Conservation (phyloP, 2,329 filamentous ascomycete genomes). For the Eutypella sp. region DNA sequence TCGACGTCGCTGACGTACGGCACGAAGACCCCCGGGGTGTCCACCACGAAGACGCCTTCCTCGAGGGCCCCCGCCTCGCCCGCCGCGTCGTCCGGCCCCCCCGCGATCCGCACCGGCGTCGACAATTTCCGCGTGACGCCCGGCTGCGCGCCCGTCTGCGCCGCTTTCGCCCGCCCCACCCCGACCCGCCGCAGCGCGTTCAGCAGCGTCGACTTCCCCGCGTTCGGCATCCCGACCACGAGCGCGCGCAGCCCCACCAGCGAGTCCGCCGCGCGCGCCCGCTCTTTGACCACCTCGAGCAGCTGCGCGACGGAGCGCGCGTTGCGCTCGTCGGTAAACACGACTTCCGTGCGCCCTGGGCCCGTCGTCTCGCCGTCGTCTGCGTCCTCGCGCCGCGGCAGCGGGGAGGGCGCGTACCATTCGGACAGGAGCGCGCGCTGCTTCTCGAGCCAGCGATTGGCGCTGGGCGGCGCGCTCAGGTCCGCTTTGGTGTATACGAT, state of each 20-base stretch:
- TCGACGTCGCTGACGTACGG: constrained; percentile 82
- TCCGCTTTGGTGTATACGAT: constrained; percentile 91
- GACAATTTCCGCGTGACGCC: constrained; percentile 85
- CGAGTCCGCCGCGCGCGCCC: constrained; percentile 46
- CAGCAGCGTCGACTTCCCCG: constrained; percentile 91
- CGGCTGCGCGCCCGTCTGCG: constrained; percentile 78
- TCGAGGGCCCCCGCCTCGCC: constrained; percentile 31
- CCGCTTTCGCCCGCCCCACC: constrained; percentile 59
- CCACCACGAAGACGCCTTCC: constrained; percentile 74
- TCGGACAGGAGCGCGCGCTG: constrained; percentile 12
- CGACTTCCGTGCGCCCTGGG: constrained; percentile 13
- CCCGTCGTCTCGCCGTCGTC: not conserved
- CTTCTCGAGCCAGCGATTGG: constrained; percentile 20
- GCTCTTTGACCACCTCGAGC: constrained; percentile 44
- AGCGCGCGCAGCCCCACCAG: constrained; percentile 81
- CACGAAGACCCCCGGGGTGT: constrained; percentile 93
- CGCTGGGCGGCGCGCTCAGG: constrained; percentile 44
- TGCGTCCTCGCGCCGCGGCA: constrained; percentile 11
- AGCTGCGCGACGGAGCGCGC: constrained; percentile 31
- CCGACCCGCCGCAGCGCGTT: constrained; percentile 75
- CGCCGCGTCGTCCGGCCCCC: constrained; percentile 18
- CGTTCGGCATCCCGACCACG: constrained; percentile 96
- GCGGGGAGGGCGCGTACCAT: constrained; percentile 17
- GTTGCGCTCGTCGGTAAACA: constrained; percentile 42
- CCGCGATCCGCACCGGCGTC: constrained; percentile 70